phyloP scores from a whole-genome alignment of 225 moss, liverwort and hornwort species.

The Pleurozium schreberi region DNA sequence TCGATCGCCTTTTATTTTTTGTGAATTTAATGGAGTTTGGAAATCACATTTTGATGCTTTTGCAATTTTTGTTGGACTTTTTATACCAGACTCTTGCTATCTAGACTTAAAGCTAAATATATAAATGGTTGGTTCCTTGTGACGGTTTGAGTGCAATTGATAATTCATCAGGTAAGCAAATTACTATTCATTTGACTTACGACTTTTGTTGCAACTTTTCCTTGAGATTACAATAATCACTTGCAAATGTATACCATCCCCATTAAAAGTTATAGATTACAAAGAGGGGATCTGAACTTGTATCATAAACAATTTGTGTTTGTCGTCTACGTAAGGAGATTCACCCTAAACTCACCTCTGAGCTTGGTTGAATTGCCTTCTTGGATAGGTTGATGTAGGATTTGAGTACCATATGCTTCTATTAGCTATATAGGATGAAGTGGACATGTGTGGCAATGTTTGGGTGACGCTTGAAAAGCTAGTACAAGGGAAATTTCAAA shows the following conservation, averaged over 20 bases:
- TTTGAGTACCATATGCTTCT: too few relatives aligned
- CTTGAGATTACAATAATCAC: not conserved
- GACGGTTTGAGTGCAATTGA: not conserved
- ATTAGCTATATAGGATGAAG: too few relatives aligned
- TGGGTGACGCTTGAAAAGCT: too few relatives aligned
- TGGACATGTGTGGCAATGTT: too few relatives aligned
- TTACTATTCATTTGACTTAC: not conserved
- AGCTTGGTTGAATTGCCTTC: not conserved
- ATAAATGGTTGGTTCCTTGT: not conserved
- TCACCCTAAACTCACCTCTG: not conserved
- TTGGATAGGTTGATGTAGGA: not conserved
- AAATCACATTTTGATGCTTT: too few relatives aligned
- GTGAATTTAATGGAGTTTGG: too few relatives aligned
- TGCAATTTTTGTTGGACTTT: too few relatives aligned
- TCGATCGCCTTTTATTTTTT: too few relatives aligned
- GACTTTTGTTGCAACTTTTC: not conserved
- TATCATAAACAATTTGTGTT: not conserved
- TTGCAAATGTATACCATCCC: fast-evolving
- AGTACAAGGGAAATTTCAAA: too few relatives aligned
- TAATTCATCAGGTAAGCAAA: not conserved
- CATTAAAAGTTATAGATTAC: not conserved
- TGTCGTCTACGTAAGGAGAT: fast-evolving
- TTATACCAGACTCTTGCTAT: too few relatives aligned
- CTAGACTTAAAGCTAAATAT: not conserved
- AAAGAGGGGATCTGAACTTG: not conserved